Base-by-base conservation (phyloP, 2,329 filamentous ascomycete genomes). In the Arthrocladium fulminans region DNA sequence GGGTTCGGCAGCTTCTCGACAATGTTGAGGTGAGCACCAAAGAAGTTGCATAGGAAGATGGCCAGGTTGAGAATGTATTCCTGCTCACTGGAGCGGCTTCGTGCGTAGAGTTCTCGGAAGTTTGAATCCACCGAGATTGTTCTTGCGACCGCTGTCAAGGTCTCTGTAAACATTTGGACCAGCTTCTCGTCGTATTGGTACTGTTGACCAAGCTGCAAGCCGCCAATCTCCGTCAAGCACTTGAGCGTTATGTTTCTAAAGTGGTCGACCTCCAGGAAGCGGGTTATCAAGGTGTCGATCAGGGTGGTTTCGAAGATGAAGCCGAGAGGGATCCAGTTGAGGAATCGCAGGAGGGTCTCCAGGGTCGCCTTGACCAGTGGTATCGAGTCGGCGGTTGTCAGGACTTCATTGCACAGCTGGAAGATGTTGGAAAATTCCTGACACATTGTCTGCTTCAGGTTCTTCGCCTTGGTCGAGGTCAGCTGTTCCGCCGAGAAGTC, bases 401-500 rank as follows among this genome's bases (percentile, higher is more conserved):
- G 76, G 46, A 98, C 90, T 66, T 98, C 90, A 42, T 88, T 89
- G 72, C 94, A 98, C 27, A 98, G 80, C 69, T 94, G 87, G 73
- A 97, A 98, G 63, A 98, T 98, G 49, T 88, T 87, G 1, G 94
- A 96, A 68, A 98, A 98, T 70, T 98, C 92, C 65, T 89, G 84
- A 68, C 89, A 96, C 92, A 98, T 98, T 57, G 88, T 95, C 58
- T 89, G 90, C 75, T 98, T 98, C 54, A 98, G 76, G 67, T 94
- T 95, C 61, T 89, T 83, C 34, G 89, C 94, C 75, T 98, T 98
- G 51, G 85, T 80, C 30, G 90, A 96, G n/a, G 92, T 98, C 90
- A 98, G 96, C 67, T 96, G 88, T 64, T 98, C 92, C 55, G 90
- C 88, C 1, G 92, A 98, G 69, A 94, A 98, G 72, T 98, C 92